Evolutionary conservation across 176 grass and related monocot genomes (phyloP), one percentile per base, ranked within the genome.

Genomic region (Ananas comosus): DNA sequence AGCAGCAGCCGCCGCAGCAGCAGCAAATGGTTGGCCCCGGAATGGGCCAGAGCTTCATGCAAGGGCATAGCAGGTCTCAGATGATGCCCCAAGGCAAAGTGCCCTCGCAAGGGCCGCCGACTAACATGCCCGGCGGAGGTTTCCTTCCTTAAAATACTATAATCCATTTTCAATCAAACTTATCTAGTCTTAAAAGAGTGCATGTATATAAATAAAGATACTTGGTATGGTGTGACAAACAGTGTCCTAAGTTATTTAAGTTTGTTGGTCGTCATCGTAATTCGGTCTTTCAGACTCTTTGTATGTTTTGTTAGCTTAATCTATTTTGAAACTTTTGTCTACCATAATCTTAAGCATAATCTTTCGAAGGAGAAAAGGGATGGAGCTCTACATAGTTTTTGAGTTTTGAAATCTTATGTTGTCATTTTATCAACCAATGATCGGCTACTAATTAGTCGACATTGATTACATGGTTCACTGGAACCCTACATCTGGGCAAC

Each of bases 51-150:
- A 76, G 83, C 23, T 91, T 75, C 72, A 83, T 90, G 64, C 89
- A 89, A 51, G 80, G 83, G 18, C 88, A 86, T 29, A 76, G 80
- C 51, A 80, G 89, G 64, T 49, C 83, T 0, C 82, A 85, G 27
- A 88, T 91, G 57, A 85, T 99, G 89, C 83, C 91, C 68, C 89
- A 89, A 75, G 87, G 84, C 12, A 94, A 86, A 78, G 70, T 86
- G 18, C 1, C 76, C 13, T 78, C 72, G 3, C 74, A 89, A 51
- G 85, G 89, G 16, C 80, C 72, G 16, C 80, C 72, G 5, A 65
- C 79, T 9, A 82, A 33, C 66, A 87, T 91, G 81, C 67, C 88
- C 48, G 88, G 88, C 64, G 84, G 84, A 65, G 84, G 78, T 25
- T 87, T 84, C 68, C 70, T 84, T 71, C 76, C 88, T 66, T 91